Evolutionary conservation across 1,139 yeast species (phyloP), one percentile per base, ranked within the genome.

Genomic region (Nadsonia commutata): DNA sequence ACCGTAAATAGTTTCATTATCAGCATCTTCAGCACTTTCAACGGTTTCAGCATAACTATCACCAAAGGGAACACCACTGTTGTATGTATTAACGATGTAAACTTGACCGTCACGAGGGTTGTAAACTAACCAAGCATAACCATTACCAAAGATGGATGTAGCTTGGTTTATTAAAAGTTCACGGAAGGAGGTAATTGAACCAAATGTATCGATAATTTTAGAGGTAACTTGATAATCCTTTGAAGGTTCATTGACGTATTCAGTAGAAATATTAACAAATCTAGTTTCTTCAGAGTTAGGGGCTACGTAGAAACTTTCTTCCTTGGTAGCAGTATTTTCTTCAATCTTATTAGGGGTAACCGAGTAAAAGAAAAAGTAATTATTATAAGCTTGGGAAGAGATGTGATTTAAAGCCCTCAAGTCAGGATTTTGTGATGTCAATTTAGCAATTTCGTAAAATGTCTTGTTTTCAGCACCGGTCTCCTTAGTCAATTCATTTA

Each of bases 321-420:
- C 44, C 2, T 45, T 22, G 9, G 43, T 40, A 16, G 51, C 47
- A 9, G 47, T 36, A n/a, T n/a, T n/a, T 18, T 44, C 47, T 11
- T 50, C 46, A 3, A 13, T 43, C 18, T 60, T 59, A 11, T 49
- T 47, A 11, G 55, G 52, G 45, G 57, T 54, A 40, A 46, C 54
- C 3, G 58, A 54, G 36, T 51, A 53, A 61, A 86, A 79, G 58
- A 83, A 85, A 50, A 90, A 74, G 65, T 93, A 96, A 63, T 90
- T 90, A 61, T 84, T 85, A 65, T 84, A 94, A 2, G 88, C 79
- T 60, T 83, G 95, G 2, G 95, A 80, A 9, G 97, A 96, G 56
- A 72, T 74, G 62, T 83, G 90, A 66, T 79, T 84, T 19, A 80
- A 64, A 45, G 73, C 71, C 31, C 43, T 20, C 55, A 74, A 73